Base-by-base conservation (phyloP, 1,139 yeast species). In the Suhomyces chickasaworum region DNA sequence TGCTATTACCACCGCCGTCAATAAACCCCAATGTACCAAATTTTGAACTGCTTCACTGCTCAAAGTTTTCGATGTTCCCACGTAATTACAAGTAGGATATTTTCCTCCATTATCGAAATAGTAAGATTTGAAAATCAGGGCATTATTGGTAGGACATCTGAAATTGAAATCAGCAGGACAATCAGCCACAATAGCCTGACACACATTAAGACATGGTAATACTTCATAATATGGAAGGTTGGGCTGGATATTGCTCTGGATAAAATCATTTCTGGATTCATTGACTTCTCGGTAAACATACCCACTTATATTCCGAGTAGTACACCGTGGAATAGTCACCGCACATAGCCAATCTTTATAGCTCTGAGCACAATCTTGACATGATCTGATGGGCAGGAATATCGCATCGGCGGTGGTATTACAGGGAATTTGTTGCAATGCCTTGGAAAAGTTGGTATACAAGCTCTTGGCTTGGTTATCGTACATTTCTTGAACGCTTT, bases 291-390 rank as follows among this genome's bases (percentile, higher is more conserved):
- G 63, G 59, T 82, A 81, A 15, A 34, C 13, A 33, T 46, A 46
- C 13, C 80, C 83, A 0, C 76, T 59, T 5, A 73, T 63, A 25
- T 77, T 63, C 41, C 65, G 50, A 1, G 64, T 60, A 0, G 86
- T 71, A 58, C 99, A 93, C 30, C 98, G 71, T 0, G 99, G 98
- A n/a, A 93, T 87, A 0, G 90, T 75, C 4, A 89, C 89, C 0
- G 96, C 78, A 67, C 99, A 93, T 16, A 93, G 73, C 99, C 99
- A 93, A 57, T 85, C 77, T 57, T 82, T 84, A 63, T 93, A 93
- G 1, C 93, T 75, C 3, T 64, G 57, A 1, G 79, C 77, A 63
- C 99, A 93, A 58, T 88, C 84, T 10, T 71, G 75, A 59, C 99
- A 93, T 0, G 84, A 73, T 42, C 81, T 65, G 27, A 90, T 60